Percentiles rank a stretch among this genome's conserved stretches.
These are phyloP conservation scores for Penicillium sp. DNA, from an alignment of 2,329 filamentous ascomycete species.

Conservation along the genomic window DNA sequence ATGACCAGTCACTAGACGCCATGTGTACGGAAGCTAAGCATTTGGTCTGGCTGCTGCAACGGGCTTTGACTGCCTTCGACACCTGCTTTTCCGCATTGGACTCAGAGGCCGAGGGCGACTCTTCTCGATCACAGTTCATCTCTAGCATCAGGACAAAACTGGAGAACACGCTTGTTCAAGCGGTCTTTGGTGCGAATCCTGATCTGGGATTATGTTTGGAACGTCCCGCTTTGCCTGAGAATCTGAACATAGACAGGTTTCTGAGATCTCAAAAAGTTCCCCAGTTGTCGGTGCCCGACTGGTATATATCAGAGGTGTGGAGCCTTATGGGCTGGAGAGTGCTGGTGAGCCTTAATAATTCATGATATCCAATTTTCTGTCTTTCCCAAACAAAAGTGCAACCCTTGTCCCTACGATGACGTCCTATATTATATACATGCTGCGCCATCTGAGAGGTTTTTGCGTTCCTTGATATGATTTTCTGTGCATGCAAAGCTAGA, in stretches of 20 bases:
- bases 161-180: conserved; percentile 48
- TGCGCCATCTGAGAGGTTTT: not conserved
- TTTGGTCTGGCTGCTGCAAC: conserved; percentile 43
- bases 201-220: conserved; percentile 36
- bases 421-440: conserved; percentile 7
- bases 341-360: conserved; percentile 19
- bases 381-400: not conserved
- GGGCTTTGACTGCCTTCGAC: conserved; percentile 32
- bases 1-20: conserved; percentile 29
- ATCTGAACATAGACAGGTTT: conserved; percentile 23
- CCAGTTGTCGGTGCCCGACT: conserved; percentile 51
- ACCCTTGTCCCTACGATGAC: not conserved
- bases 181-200: conserved; percentile 44
- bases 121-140: conserved; percentile 20
- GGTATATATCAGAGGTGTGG: conserved; percentile 64
- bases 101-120: not conserved
- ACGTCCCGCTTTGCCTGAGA: conserved; percentile 27
- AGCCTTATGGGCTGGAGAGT: conserved; percentile 62
- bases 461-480: not conserved
- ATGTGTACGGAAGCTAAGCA: conserved; percentile 40
- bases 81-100: conserved; percentile 2
- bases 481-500: not conserved
- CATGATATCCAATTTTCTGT: not conserved
- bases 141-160: conserved; percentile 35
- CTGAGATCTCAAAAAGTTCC: conserved; percentile 3